A percentile compares a stretch with the other conserved stretches of the same genome.
These are phyloP conservation scores for Sphaerulina populicola DNA, from an alignment of 2,329 filamentous ascomycete genomes.

Conservation along the genomic window DNA sequence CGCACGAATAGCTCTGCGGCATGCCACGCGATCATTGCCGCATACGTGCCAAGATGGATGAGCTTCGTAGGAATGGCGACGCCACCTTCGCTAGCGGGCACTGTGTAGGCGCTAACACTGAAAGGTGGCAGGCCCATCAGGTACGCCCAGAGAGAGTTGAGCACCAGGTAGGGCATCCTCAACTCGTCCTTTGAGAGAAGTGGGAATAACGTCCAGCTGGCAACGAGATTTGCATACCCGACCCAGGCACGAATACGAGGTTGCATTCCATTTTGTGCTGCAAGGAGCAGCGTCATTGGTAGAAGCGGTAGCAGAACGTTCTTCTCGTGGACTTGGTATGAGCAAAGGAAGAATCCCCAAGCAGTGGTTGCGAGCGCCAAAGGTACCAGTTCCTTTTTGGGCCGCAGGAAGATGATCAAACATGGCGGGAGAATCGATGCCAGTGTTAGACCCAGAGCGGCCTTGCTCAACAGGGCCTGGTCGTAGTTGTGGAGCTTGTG, in stretches of 20 bases:
- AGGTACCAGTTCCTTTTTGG: constrained; percentile 67
- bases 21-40: constrained; percentile 74
- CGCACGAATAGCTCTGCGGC: constrained; percentile 58
- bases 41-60: constrained; percentile 68
- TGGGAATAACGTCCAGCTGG: constrained; percentile 88
- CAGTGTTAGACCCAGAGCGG: constrained; percentile 66
- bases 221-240: constrained; percentile 87
- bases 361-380: constrained; percentile 73
- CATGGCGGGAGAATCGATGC: constrained; percentile 71
- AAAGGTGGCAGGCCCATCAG: constrained; percentile 78
- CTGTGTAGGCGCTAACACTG: constrained; percentile 56
- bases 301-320: constrained; percentile 85
- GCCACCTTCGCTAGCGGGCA: constrained; percentile 18
- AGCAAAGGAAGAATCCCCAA: constrained; percentile 97
- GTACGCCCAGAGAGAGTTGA: constrained; percentile 84
- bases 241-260: constrained; percentile 79
- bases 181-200: constrained; percentile 78
- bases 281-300: constrained; percentile 83
- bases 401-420: constrained; percentile 67
- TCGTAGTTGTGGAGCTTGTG: constrained; percentile 77
- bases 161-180: constrained; percentile 70
- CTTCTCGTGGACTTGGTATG: constrained; percentile 98
- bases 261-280: constrained; percentile 66
- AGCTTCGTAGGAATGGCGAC: constrained; percentile 44
- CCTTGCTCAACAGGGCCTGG: constrained; percentile 61